These are phyloP conservation scores for Globisporangium nodosum DNA, from an alignment of 352 stramenopile genomes.

Conservation along the genomic window DNA sequence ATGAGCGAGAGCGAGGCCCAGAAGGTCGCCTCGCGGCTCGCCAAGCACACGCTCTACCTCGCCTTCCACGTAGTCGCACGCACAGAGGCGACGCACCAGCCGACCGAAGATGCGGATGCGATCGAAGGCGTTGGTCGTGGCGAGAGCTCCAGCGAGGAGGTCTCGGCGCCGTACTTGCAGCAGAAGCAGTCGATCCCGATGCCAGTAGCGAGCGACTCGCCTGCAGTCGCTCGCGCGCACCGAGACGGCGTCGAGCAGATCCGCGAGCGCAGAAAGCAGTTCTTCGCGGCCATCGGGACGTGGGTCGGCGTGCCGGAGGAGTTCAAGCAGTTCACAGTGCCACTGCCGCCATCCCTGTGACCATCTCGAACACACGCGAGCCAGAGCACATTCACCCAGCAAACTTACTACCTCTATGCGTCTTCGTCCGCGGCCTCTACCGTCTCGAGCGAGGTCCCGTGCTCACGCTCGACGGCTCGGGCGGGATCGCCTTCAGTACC, in stretches of 20 bases:
- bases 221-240: background rate
- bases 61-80: conserved; percentile 25
- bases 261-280: background rate
- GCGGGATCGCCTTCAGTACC: conserved; percentile 5
- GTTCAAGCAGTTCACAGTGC: conserved; percentile 41
- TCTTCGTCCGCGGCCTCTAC: background rate
- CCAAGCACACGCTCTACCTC: conserved; percentile 52
- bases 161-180: conserved; percentile 24
- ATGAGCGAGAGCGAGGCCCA: conserved; percentile 40
- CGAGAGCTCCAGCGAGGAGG: background rate
- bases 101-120: background rate
- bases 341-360: conserved; percentile 2
- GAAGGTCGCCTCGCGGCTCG: conserved; percentile 51
- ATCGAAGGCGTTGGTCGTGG: background rate
- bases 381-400: too few relatives aligned
- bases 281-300: conserved; percentile 12
- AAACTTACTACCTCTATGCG: too few relatives aligned
- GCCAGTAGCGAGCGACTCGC: background rate
- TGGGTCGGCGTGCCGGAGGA: conserved; percentile 29
- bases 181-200: conserved; percentile 31
- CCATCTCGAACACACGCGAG: background rate
- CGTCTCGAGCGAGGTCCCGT: background rate
- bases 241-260: background rate
- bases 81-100: background rate
- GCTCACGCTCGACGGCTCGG: background rate